phyloP scores from a whole-genome alignment of 2,329 filamentous ascomycete genomes.

The Blastomyces percursus region DNA sequence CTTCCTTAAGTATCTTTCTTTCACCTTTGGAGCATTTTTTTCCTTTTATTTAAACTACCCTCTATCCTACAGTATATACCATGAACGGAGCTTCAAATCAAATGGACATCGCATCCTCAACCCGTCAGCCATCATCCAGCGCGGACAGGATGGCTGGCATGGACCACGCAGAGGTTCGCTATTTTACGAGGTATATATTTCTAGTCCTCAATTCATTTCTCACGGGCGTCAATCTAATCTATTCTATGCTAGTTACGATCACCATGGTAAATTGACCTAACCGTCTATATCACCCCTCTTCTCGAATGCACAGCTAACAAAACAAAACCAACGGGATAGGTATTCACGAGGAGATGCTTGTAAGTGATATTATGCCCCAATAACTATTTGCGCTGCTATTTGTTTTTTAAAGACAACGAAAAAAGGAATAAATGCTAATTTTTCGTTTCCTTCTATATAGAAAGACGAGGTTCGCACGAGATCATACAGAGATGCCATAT shows the following conservation, averaged over 20 bases:
- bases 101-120: conserved; percentile 17
- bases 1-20: background rate
- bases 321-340: conserved; percentile 42
- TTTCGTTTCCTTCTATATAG: conserved; percentile 36
- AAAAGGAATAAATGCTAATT: background rate
- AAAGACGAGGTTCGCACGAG: conserved; percentile 97
- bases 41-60: background rate
- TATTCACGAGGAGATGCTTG: conserved; percentile 97
- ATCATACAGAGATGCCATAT: conserved; percentile 94
- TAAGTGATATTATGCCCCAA: conserved; percentile 41
- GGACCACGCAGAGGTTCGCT: conserved; percentile 95
- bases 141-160: conserved; percentile 47
- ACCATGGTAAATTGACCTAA: conserved; percentile 63
- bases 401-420: conserved; percentile 8
- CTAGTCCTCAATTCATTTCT: background rate
- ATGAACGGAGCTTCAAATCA: conserved; percentile 22
- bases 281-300: conserved; percentile 12
- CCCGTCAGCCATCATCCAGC: conserved; percentile 21
- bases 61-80: conserved; percentile 8
- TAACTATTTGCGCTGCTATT: conserved; percentile 11
- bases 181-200: conserved; percentile 81
- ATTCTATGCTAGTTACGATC: conserved; percentile 64
- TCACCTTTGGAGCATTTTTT: background rate
- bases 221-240: conserved; percentile 13
- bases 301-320: conserved; percentile 14